Evolutionary conservation across 805 yeast species (phyloP).

Genomic region (Spathaspora hagerdaliae): DNA sequence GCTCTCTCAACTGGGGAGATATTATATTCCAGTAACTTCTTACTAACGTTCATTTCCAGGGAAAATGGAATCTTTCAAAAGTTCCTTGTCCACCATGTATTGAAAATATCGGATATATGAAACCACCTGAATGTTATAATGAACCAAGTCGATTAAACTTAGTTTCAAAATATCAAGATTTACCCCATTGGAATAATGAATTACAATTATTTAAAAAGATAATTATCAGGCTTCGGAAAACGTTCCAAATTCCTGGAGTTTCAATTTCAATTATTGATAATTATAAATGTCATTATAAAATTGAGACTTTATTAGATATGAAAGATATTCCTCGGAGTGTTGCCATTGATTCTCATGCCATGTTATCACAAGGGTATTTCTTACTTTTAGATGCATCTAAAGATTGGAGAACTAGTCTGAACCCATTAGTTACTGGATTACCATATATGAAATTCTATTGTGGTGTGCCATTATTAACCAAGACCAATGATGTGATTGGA

Average conservation of each 20-base stretch:
- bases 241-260: constrained; percentile 48
- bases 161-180: constrained; percentile 35
- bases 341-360: constrained; percentile 67
- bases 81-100: constrained; percentile 56
- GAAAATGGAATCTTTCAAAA: constrained; percentile 52
- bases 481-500: constrained; percentile 48
- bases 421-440: constrained; percentile 60
- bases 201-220: constrained; percentile 33
- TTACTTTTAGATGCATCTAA: constrained; percentile 53
- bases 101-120: constrained; percentile 40
- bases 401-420: constrained; percentile 66
- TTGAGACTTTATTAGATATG: constrained; percentile 44
- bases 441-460: constrained; percentile 62
- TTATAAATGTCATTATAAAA: constrained; percentile 46
- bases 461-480: constrained; percentile 53
- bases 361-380: constrained; percentile 54
- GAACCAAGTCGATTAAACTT: constrained; percentile 45
- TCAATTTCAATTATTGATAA: constrained; percentile 56
- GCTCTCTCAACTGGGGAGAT: too few relatives aligned
- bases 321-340: constrained; percentile 50
- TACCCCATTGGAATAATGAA: constrained; percentile 46
- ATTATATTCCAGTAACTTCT: too few relatives aligned
- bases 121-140: constrained; percentile 56
- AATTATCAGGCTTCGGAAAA: constrained; percentile 33
- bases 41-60: constrained; percentile 20